Base-by-base conservation (phyloP, 2,329 filamentous ascomycete species). In the Alternaria gaisen region DNA sequence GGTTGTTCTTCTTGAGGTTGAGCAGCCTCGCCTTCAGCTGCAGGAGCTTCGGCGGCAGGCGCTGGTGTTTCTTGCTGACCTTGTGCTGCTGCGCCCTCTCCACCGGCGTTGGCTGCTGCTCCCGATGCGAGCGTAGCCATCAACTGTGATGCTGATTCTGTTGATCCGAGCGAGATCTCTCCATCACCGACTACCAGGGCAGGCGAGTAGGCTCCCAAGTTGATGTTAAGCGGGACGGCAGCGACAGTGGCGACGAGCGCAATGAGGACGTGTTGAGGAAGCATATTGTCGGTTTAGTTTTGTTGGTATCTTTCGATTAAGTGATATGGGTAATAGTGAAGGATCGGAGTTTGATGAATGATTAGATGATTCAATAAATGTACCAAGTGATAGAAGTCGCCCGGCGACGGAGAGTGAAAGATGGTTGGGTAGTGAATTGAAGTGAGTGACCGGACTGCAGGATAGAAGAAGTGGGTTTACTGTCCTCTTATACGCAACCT, bases 151-250 rank as follows among this genome's bases (percentile, higher is more conserved):
- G 80, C 81, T 61, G 74, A 75, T 72, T 78, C 76, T 51, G 76
- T 79, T 4, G 76, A 79, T 60, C 79, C 80, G 54, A 84, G 81
- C 51, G 81, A 82, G 58, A 84, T 84, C 72, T 83, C 82, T 76
- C 83, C 82, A 79, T 84, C 83, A 82, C 83, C 83, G 76, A 84
- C 82, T 76, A 84, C 83, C 77, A 84, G 68, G 66, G 83, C 83
- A 51, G 82, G 83, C 43, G 82, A 84, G 70, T 83, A 84, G 32
- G 83, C 82, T 54, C 82, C 83, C 53, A 84, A 77, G 75, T 84
- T 84, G 80, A 84, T 84, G 79, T 84, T 84, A 52, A 84, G 80
- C 28, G 82, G 82, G 47, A 83, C 74, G 58, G 80, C 79, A 53
- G 74, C 69, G 67, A 79, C 72, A 60, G 74, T 67, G 60, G 75